Conservation (phyloP, 805 yeast species). For the Pichia cephalocereana region DNA sequence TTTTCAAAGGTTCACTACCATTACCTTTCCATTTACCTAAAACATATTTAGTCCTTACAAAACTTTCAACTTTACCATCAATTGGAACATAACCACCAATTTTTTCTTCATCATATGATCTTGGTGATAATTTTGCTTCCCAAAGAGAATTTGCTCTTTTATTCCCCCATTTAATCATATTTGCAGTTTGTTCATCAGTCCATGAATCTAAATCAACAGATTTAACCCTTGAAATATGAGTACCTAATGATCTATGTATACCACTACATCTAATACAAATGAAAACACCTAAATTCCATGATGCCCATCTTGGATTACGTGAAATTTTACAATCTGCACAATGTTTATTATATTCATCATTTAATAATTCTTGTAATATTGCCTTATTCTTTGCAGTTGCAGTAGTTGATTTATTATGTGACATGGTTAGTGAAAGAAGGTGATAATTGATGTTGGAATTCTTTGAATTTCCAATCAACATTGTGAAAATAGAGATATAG, state of each 20-base stretch:
- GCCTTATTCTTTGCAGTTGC: conserved; percentile 47
- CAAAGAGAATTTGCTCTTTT: conserved; percentile 68
- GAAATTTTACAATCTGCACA: conserved; percentile 92
- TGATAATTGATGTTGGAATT: too few species aligned
- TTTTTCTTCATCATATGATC: conserved; percentile 1
- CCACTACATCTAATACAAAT: conserved; percentile 95
- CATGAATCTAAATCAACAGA: conserved; percentile 93
- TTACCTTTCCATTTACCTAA: conserved; percentile 71
- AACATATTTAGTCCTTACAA: conserved; percentile 88
- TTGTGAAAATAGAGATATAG: too few species aligned
- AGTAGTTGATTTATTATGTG: conserved; percentile 13
- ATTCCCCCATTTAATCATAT: conserved; percentile 84
- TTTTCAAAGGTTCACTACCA: conserved; percentile 15
- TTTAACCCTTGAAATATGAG: conserved; percentile 88
- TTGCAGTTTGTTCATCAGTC: conserved; percentile 85
- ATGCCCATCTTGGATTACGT: conserved; percentile 95
- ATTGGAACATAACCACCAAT: conserved; percentile 57
- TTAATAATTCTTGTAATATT: conserved; percentile 64
- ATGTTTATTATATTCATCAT: conserved; percentile 62
- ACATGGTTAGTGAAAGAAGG: conserved; percentile 1
- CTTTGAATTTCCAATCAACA: too few species aligned
- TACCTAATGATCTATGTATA: conserved; percentile 89
- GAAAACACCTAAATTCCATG: conserved; percentile 91
- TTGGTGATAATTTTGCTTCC: conserved; percentile 49
- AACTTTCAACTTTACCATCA: conserved; percentile 75